Percentiles rank a stretch among this genome's conserved stretches.
Conservation (phyloP, 306 rosid species). For the Coriaria nepalensis region DNA sequence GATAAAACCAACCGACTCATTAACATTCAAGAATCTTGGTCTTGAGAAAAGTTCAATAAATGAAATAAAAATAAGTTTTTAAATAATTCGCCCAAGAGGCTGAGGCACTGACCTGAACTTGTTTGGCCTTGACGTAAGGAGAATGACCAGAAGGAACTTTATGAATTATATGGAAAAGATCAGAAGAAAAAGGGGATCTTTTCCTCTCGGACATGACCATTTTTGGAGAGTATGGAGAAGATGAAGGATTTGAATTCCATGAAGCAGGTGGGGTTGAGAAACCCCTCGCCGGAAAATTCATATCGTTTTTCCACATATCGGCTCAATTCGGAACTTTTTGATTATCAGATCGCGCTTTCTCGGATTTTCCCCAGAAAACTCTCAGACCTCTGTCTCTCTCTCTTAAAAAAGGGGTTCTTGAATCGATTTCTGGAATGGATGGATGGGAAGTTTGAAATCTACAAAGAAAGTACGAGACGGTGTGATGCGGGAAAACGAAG, state of each 20-base stretch:
- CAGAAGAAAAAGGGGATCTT: slow-evolving; percentile 37
- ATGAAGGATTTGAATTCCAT: slow-evolving; percentile 23
- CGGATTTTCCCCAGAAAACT: slow-evolving; percentile 20
- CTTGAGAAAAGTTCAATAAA: not conserved
- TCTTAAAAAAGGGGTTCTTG: slow-evolving; percentile 10
- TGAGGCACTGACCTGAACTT: slow-evolving; percentile 54
- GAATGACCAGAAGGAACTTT: slow-evolving; percentile 91
- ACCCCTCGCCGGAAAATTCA: slow-evolving; percentile 28
- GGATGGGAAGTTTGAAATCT: slow-evolving; percentile 1
- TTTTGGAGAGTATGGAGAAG: slow-evolving; percentile 22
- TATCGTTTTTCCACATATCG: slow-evolving; percentile 32
- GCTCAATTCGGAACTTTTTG: too few species aligned
- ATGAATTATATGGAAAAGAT: slow-evolving; percentile 53
- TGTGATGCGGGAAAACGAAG: slow-evolving; percentile 5
- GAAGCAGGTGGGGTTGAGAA: slow-evolving; percentile 47
- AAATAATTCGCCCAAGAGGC: not conserved
- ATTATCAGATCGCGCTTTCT: not conserved
- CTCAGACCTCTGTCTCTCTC: slow-evolving; percentile 2
- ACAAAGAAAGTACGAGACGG: slow-evolving; percentile 6
- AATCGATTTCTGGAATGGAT: not conserved
- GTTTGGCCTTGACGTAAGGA: slow-evolving; percentile 85
- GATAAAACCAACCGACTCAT: not conserved
- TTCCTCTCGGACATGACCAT: slow-evolving; percentile 47
- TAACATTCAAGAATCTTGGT: not conserved
- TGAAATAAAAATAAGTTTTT: not conserved